Percentiles rank a stretch among this genome's conserved stretches.
Conservation (phyloP, 1,284 basidiomycete genomes). For the Ustilago bromivora region DNA sequence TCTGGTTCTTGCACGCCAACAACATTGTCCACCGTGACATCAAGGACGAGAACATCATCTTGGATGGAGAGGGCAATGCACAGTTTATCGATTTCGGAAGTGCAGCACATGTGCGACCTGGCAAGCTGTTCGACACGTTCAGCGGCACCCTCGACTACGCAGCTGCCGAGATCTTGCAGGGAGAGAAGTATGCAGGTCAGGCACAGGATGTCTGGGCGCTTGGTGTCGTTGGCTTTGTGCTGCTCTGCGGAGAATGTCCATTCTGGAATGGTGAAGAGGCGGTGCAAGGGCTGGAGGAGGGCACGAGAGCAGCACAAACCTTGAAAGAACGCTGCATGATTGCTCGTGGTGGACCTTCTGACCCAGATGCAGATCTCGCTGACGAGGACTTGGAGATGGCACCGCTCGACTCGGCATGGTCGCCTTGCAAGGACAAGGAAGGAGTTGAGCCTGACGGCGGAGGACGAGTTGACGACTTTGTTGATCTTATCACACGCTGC, state of each 20-base stretch:
- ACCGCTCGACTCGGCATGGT: conserved; percentile 42
- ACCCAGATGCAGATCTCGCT: conserved; percentile 19
- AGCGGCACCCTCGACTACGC: conserved; percentile 88
- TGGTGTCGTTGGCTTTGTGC: conserved; percentile 95
- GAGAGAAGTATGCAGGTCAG: conserved; percentile 92
- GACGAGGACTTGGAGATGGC: conserved; percentile 26
- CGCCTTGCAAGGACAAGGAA: conserved; percentile 36
- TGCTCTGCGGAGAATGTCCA: conserved; percentile 94
- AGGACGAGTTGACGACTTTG: conserved; percentile 82
- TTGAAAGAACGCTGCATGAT: conserved; percentile 57
- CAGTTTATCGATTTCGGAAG: conserved; percentile 94
- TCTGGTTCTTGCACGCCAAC: conserved; percentile 88
- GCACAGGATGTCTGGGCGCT: conserved; percentile 99
- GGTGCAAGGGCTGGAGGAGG: conserved; percentile 57
- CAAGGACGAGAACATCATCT: conserved; percentile 94
- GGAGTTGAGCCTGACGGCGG: conserved; percentile 75
- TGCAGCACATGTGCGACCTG: conserved; percentile 78
- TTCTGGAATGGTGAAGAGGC: conserved; percentile 73
- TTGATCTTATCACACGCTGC: conserved; percentile 82
- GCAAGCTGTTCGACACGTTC: conserved; percentile 94
- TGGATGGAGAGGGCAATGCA: conserved; percentile 73
- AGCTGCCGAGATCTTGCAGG: conserved; percentile 93
- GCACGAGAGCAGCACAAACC: conserved; percentile 59
- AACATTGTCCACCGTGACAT: conserved; percentile 97
- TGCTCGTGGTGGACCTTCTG: conserved; percentile 36